phyloP scores from a whole-genome alignment of 2,329 filamentous ascomycete genomes.

The Pleurostoma richardsiae region DNA sequence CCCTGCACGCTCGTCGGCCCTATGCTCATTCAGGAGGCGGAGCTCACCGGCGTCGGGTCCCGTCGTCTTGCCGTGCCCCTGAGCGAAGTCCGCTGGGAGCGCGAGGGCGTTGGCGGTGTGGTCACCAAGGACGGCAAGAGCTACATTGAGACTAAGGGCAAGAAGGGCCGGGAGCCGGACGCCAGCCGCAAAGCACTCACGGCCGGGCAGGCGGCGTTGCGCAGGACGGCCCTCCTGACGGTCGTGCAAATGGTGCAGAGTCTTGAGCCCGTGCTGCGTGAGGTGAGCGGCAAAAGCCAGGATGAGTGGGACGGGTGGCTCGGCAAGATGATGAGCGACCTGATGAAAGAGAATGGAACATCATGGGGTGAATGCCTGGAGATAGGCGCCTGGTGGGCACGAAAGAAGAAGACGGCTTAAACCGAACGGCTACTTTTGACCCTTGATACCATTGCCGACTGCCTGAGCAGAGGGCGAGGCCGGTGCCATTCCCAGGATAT shows the following conservation, averaged over 20 bases:
- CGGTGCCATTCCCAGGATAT: no score
- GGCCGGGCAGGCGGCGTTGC: slow-evolving; percentile 65
- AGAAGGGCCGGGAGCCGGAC: slow-evolving; percentile 33
- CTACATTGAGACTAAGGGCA: slow-evolving; percentile 50
- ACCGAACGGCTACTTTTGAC: no score
- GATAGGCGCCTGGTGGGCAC: slow-evolving; percentile 83
- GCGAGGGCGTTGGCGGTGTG: slow-evolving; percentile 62
- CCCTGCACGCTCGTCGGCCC: slow-evolving; percentile 76
- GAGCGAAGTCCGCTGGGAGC: slow-evolving; percentile 82
- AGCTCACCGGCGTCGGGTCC: slow-evolving; percentile 62
- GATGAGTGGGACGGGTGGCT: slow-evolving; percentile 93
- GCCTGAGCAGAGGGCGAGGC: no score
- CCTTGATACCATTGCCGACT: no score
- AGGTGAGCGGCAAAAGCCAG: slow-evolving; percentile 78
- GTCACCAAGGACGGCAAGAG: slow-evolving; percentile 56
- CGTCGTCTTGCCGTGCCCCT: slow-evolving; percentile 83
- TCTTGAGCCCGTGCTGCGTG: slow-evolving; percentile 75
- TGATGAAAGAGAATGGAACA: slow-evolving; percentile 74
- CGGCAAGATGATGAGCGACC: slow-evolving; percentile 77
- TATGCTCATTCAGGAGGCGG: slow-evolving; percentile 73
- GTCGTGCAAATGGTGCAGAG: slow-evolving; percentile 81
- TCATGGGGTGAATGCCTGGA: slow-evolving; percentile 82
- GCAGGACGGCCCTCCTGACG: slow-evolving; percentile 75
- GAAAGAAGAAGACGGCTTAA: slow-evolving; percentile 47
- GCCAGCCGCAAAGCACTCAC: slow-evolving; percentile 50